Base-by-base conservation (phyloP, 139 green algal species). In the Limnomonas spitsbergensis region DNA sequence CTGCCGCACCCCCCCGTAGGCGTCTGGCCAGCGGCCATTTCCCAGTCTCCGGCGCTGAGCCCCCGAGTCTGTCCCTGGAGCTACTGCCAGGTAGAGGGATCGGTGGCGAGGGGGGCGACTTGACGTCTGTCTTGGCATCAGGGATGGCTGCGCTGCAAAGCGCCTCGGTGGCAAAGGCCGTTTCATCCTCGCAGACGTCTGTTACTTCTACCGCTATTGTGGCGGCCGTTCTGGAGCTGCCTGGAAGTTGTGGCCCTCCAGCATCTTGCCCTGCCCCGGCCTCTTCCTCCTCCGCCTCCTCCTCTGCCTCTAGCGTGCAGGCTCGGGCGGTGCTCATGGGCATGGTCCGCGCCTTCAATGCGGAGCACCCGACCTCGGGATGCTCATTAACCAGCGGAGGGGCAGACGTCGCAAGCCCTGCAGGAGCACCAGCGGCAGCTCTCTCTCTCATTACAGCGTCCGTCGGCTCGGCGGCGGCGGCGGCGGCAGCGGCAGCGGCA, bases 331-430 rank as follows among this genome's bases (percentile, higher is more conserved):
- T 20, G 36, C 31, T 74, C 27, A 31, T 73, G 54, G 87, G 87
- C 78, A 67, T 89, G 54, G 53, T 85, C n/a, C 78, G 87, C 1
- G 61, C 87, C 4, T 89, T 78, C 78, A 83, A 86, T 80, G 83
- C 83, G 0, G 82, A 87, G 72, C 53, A 86, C 26, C 72, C 78
- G 37, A 29, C 69, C 53, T 7, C 69, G 4, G 69, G 71, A 78
- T 9, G 68, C 27, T 39, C 26, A 20, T 34, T 72, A 20, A 24
- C 29, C 6, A 39, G 27, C 26, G 47, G 47, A 14, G 47, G 47
- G 14, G 47, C 47, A 61, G 47, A 61, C 20, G 47, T 61, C 14
- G 20, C 47, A 29, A 72, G 29, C 61, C n/a, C n/a, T n/a, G n/a
- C n/a, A n/a, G n/a, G n/a, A n/a, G n/a, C n/a, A n/a, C n/a, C n/a